Evolutionary conservation across 139 green algal species (phyloP).

Genomic region (Closterium sp.): DNA sequence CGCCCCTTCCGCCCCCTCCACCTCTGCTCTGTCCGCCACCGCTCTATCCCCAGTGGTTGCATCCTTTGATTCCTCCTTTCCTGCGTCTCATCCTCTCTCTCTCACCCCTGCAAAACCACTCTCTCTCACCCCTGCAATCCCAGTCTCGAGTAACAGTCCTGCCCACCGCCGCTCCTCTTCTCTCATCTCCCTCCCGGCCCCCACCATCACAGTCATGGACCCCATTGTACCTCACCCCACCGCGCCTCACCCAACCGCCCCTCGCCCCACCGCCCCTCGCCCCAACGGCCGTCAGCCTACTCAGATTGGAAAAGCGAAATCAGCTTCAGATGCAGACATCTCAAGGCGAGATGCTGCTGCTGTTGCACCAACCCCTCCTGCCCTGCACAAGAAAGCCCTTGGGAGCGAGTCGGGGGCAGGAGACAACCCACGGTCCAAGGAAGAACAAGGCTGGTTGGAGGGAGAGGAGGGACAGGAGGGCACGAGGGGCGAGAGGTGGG

Average conservation of each 20-base stretch:
- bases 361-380: too few species aligned
- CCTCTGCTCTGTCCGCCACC: too few species aligned
- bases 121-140: background rate
- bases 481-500: too few species aligned
- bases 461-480: background rate
- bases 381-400: too few species aligned
- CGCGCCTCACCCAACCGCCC: too few species aligned
- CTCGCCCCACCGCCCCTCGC: too few species aligned
- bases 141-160: background rate
- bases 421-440: too few species aligned
- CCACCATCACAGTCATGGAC: background rate
- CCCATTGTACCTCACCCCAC: background rate
- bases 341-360: too few species aligned
- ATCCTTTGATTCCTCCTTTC: background rate
- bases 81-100: background rate
- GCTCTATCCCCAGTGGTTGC: background rate
- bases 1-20: background rate
- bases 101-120: background rate
- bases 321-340: too few species aligned
- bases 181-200: background rate
- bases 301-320: background rate
- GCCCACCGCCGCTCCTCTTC: background rate
- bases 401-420: too few species aligned
- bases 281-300: background rate
- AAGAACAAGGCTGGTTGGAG: background rate